Base-by-base conservation (phyloP, 2,329 filamentous ascomycete species). In the Teratosphaeria nubilosa region DNA sequence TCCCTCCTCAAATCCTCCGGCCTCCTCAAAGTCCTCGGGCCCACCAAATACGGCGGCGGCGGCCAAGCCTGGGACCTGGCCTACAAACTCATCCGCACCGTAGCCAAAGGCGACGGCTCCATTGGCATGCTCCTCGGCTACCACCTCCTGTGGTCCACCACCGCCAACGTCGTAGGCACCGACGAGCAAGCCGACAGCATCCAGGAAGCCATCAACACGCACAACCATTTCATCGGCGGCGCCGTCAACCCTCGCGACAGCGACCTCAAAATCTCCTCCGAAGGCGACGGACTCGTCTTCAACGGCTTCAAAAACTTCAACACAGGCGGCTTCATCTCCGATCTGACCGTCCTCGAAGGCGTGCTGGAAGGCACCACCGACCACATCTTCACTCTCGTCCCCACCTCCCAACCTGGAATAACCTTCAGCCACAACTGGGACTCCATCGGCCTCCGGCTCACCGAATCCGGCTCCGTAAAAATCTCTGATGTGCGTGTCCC, bases 51-150 rank as follows among this genome's bases (percentile, higher is more conserved):
- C 61, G 80, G 80, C 14, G 80, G 80, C 10, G 80, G 80, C 45
- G 80, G 73, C 7, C 75, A 83, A 64, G 67, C 70, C 1, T 82
- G 80, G 80, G 74, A 75, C 31, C 75, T 83, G 1, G 84, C 75
- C 0, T 86, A 84, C 64, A 80, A 80, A 64, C 75, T 73, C 0
- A 84, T 86, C 30, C 76, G 84, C 0, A 82, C 86, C 59, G 80
- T 87, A 5, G 82, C 85, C 0, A 84, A 84, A 64, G 80, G 76
- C 0, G 84, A 87, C 68, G 84, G 84, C 0, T 84, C 81, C 0
- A 74, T 87, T 32, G 84, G 84, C 1, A 85, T 86, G 83, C 76
- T 87, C 0, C 74, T 86, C 0, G 84, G 82, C 0, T 86, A 86
- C 63, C 83, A 86, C 64, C 73, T 86, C 4, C 74, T 86, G 7